Conservation (phyloP, 2,329 filamentous ascomycete genomes). For the Phialophora expanda region DNA sequence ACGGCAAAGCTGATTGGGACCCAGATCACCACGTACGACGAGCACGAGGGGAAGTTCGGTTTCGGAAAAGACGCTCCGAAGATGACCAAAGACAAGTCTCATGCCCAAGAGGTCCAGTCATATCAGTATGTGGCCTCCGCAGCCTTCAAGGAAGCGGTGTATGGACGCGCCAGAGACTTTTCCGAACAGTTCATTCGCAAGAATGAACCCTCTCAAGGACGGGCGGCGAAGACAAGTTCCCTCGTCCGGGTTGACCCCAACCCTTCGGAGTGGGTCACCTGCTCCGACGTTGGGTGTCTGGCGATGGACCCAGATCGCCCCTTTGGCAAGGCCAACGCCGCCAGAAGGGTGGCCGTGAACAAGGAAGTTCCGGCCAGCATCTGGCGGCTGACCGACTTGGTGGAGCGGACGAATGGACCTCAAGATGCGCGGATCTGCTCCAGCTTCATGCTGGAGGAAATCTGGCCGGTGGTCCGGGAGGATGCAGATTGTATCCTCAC, state of each 20-base stretch:
- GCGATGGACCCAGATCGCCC: conserved; percentile 13
- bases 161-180: conserved; percentile 32
- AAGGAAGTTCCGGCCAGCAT: conserved; percentile 1
- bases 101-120: conserved; percentile 62
- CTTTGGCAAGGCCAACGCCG: conserved; percentile 12
- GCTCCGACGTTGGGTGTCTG: conserved; percentile 19
- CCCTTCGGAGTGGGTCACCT: conserved; percentile 22
- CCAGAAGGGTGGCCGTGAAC: background rate
- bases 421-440: conserved; percentile 16
- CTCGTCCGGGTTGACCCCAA: conserved; percentile 4
- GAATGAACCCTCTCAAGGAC: conserved; percentile 12
- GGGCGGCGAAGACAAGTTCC: conserved; percentile 1
- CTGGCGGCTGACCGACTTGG: background rate
- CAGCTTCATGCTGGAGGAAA: conserved; percentile 7
- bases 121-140: conserved; percentile 57
- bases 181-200: conserved; percentile 29
- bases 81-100: conserved; percentile 52
- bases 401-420: conserved; percentile 16
- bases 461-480: background rate
- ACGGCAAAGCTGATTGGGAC: conserved; percentile 63
- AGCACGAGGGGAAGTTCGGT: conserved; percentile 52
- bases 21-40: conserved; percentile 55
- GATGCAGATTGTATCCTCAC: background rate
- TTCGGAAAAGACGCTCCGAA: conserved; percentile 51
- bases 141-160: conserved; percentile 33